Evolutionary conservation across 2,329 filamentous ascomycete genomes (phyloP), one percentile per base, ranked within the genome.

Genomic region (Botrytis fragariae): DNA sequence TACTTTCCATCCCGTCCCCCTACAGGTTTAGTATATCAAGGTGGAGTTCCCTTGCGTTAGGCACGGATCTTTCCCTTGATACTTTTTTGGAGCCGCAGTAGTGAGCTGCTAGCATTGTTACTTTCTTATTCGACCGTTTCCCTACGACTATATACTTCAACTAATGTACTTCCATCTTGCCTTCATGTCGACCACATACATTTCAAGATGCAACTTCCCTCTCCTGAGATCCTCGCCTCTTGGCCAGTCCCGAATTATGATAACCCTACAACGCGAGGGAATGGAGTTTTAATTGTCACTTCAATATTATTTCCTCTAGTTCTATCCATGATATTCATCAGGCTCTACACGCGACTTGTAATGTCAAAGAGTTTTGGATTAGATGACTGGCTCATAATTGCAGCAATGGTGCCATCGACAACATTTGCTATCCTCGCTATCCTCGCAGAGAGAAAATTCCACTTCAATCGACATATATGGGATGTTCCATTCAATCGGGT

Each of bases 331-430:
- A 83, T 85, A 67, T 70, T 76, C 22, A 81, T 85, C 45, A 83
- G 86, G 29, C 79, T 87, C 62, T 87, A 84, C 78, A 84, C 85
- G 22, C 82, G 86, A n/a, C 45, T 85, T 4, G 77, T 77, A 18
- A 82, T 87, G 39, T 84, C 83, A 16, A 84, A 81, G 74, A 86
- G 83, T 37, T 80, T 83, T 44, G 86, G 85, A 25, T 39, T 84
- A 7, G 86, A 87, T 74, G 86, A 87, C 76, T 75, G 83, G 39
- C 76, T 87, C 14, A 84, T 87, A 69, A 75, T 84, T 25, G 70
- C 51, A 16, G 70, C 70, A 10, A 60, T 68, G 25, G 1, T 77
- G 12, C 83, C 82, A 44, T 78, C 80, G 29, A 80, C 83, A 67
- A 80, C 77, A 10, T 83, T 83, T 79, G 79, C 78, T 9, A 77